Base-by-base conservation (phyloP, 148 eudicot genomes). In the Chenopodium suecicum region DNA sequence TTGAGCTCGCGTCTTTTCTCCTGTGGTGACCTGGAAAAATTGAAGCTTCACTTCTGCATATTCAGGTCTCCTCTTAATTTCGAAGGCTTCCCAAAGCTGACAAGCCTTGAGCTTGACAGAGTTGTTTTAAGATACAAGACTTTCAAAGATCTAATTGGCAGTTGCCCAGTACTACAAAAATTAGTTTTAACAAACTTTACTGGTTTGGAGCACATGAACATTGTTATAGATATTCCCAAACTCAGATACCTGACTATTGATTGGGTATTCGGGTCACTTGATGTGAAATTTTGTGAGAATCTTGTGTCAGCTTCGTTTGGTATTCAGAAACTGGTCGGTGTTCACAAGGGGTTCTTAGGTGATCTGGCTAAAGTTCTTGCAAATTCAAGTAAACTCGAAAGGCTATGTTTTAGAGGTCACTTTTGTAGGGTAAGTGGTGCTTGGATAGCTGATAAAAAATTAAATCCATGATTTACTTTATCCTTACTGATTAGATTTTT, bases 81-180 rank as follows among this genome's bases (percentile, higher is more conserved):
- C 56, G 76, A 0, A 34, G 84, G 86, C 32, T 81, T 81, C 58
- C 75, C 66, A 10, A 84, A 77, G 76, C 77, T 84, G 77, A 50
- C 34, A 73, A 73, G 64, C 66, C 86, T 81, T 7, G 72, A 77
- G 71, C 86, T 84, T 54, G 27, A 73, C 60, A 4, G 34, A 34
- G 65, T 73, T 31, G 11, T 3, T 27, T 19, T 66, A 41, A 74
- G 22, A 11, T 54, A 17, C 31, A 76, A 54, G n/a, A 68, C 75
- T 22, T 73, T 83, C 16, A 46, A 73, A 44, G 52, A n/a, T 70
- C 78, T 81, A 32, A 74, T 81, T 66, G 34, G 20, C 2, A 77
- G 48, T 60, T 84, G 84, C 65, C 77, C 81, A 2, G 31, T 34
- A 27, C 72, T 84, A 20, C 78, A 84, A 73, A 77, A 66, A 1